phyloP scores from a whole-genome alignment of 2,329 filamentous ascomycete species.

The Epichloe amarillans region DNA sequence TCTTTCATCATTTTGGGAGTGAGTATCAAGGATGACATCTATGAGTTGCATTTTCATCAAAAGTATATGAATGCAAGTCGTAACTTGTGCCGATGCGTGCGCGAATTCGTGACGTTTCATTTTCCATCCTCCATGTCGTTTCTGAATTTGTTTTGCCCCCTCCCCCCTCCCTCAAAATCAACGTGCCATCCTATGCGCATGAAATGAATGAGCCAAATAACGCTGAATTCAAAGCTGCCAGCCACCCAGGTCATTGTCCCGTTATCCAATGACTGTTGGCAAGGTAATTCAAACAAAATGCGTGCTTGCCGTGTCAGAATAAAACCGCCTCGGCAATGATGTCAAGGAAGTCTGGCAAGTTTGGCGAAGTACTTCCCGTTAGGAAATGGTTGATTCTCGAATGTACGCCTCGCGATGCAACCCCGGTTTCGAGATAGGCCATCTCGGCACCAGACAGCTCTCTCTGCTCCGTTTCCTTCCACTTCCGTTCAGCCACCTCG shows the following conservation, averaged over 20 bases:
- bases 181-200: neutral
- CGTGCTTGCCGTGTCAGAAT: neutral
- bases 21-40: too few relatives aligned
- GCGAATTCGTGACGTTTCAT: neutral
- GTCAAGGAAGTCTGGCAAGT: slow-evolving; percentile 31
- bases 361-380: slow-evolving; percentile 21
- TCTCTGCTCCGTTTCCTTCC: slow-evolving; percentile 51
- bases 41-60: too few relatives aligned
- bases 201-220: neutral
- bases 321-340: slow-evolving; percentile 24
- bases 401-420: slow-evolving; percentile 18
- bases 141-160: too few relatives aligned
- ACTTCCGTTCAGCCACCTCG: slow-evolving; percentile 57
- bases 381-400: slow-evolving; percentile 21
- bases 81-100: neutral
- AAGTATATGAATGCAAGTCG: neutral
- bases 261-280: neutral
- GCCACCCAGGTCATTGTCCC: neutral
- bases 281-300: neutral
- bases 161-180: neutral
- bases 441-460: slow-evolving; percentile 42
- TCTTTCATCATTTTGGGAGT: too few relatives aligned
- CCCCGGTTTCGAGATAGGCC: slow-evolving; percentile 42
- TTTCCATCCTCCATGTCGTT: neutral
- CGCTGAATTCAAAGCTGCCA: neutral